Percentiles rank a stretch among this genome's conserved stretches.
These are phyloP conservation scores for Nephelium lappaceum DNA, from an alignment of 345 rosid genomes.

Conservation along the genomic window DNA sequence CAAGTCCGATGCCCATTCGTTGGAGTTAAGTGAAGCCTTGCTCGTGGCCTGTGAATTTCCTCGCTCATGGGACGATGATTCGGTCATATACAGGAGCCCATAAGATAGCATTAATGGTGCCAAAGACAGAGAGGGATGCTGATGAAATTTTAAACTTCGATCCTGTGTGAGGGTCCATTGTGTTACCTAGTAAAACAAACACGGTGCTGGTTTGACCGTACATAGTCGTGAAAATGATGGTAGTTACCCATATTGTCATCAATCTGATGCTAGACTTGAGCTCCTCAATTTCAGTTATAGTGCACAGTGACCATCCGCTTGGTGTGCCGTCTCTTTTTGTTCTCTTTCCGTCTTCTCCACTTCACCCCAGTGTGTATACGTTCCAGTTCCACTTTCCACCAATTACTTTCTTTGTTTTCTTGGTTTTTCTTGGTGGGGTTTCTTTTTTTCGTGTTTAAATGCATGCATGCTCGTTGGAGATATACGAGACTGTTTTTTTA, in stretches of 20 bases:
- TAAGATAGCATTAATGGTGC: conserved; percentile 83
- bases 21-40: conserved; percentile 96
- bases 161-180: conserved; percentile 88
- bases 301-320: conserved; percentile 80
- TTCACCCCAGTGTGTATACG: background rate
- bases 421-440: no score
- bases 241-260: conserved; percentile 89
- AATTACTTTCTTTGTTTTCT: background rate
- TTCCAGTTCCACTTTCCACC: background rate
- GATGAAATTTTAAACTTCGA: conserved; percentile 75
- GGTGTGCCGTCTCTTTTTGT: conserved; percentile 15
- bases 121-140: conserved; percentile 87
- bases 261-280: conserved; percentile 75
- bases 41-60: conserved; percentile 70
- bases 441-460: background rate
- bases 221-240: conserved; percentile 78
- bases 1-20: conserved; percentile 88
- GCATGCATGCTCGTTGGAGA: background rate
- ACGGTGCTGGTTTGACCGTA: conserved; percentile 90
- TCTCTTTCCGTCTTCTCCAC: background rate
- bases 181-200: conserved; percentile 92
- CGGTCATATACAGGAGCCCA: conserved; percentile 83
- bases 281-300: conserved; percentile 93
- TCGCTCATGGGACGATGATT: conserved; percentile 61
- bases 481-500: background rate